Conservation (phyloP, 2,329 filamentous ascomycete species). For the Cladorrhinum sp. region DNA sequence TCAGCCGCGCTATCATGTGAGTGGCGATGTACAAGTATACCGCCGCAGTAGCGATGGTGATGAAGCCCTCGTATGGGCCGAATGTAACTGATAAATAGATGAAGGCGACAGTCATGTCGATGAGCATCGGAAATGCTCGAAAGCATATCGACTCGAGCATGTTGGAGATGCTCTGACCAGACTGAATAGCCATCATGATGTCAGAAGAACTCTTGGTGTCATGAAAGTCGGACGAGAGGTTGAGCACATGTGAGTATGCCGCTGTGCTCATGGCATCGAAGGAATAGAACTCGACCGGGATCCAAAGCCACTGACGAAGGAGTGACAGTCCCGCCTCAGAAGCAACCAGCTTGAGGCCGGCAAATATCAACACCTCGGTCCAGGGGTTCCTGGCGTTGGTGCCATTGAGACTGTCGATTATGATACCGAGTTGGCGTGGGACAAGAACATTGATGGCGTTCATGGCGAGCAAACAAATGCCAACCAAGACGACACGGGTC, state of each 20-base stretch:
- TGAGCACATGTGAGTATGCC: conserved; percentile 58
- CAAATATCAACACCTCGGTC: conserved; percentile 52
- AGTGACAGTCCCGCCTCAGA: conserved; percentile 55
- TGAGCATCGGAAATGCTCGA: conserved; percentile 56
- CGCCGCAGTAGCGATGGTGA: conserved; percentile 56
- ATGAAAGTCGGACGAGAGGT: conserved; percentile 59
- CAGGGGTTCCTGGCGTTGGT: conserved; percentile 48
- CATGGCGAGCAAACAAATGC: conserved; percentile 63
- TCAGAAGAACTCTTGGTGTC: conserved; percentile 59
- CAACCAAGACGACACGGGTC: conserved; percentile 63
- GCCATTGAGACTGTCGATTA: conserved; percentile 65
- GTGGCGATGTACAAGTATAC: conserved; percentile 55
- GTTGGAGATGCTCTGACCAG: conserved; percentile 51
- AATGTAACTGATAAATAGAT: conserved; percentile 58
- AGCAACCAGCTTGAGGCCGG: conserved; percentile 48
- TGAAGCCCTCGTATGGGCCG: conserved; percentile 60
- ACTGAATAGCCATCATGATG: conserved; percentile 55
- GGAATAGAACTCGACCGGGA: conserved; percentile 57
- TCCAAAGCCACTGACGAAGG: conserved; percentile 53
- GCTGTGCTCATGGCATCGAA: conserved; percentile 52
- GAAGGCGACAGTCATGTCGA: conserved; percentile 58
- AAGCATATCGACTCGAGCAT: conserved; percentile 58
- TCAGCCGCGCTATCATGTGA: conserved; percentile 49
- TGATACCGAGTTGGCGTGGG: conserved; percentile 76
- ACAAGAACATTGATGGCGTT: conserved; percentile 74